Percentiles rank a stretch among this genome's conserved stretches.
Conservation (phyloP, 768 basidiomycete genomes). For the Kwoniella newhampshirensis region DNA sequence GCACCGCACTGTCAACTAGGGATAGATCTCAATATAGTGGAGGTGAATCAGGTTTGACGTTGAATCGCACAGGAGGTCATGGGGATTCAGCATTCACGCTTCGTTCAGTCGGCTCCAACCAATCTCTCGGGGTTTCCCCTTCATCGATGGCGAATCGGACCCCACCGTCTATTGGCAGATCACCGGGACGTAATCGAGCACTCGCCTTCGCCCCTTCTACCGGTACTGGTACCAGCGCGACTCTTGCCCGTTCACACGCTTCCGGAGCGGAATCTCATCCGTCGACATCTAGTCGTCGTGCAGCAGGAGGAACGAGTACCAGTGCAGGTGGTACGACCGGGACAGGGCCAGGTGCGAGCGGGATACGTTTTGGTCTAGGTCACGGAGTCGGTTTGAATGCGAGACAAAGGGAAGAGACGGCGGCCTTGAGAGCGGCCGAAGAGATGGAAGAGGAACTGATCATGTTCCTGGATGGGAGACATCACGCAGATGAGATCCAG, state of each 20-base stretch:
- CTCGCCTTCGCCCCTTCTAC: not conserved
- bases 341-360: slow-evolving; percentile 12
- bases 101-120: slow-evolving; percentile 37
- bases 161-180: slow-evolving; percentile 22
- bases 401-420: slow-evolving; percentile 19
- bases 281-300: slow-evolving; percentile 15
- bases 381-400: slow-evolving; percentile 1
- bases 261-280: slow-evolving; percentile 26
- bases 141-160: slow-evolving; percentile 19
- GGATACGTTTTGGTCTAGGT: slow-evolving; percentile 11
- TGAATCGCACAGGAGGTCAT: slow-evolving; percentile 39
- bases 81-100: slow-evolving; percentile 42
- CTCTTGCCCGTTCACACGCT: slow-evolving; percentile 18
- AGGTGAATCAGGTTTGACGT: slow-evolving; percentile 43
- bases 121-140: slow-evolving; percentile 34
- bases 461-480: slow-evolving; percentile 76
- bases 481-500: slow-evolving; percentile 87
- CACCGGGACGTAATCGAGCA: slow-evolving; percentile 4
- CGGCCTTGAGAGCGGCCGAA: slow-evolving; percentile 12
- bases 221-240: slow-evolving; percentile 5
- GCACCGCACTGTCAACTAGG: slow-evolving; percentile 20
- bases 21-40: slow-evolving; percentile 9
- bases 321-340: slow-evolving; percentile 8
- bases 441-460: slow-evolving; percentile 46
- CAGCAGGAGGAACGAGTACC: slow-evolving; percentile 11